phyloP scores from a whole-genome alignment of 78 protist species.

The Dictyostelium firmibasis region DNA sequence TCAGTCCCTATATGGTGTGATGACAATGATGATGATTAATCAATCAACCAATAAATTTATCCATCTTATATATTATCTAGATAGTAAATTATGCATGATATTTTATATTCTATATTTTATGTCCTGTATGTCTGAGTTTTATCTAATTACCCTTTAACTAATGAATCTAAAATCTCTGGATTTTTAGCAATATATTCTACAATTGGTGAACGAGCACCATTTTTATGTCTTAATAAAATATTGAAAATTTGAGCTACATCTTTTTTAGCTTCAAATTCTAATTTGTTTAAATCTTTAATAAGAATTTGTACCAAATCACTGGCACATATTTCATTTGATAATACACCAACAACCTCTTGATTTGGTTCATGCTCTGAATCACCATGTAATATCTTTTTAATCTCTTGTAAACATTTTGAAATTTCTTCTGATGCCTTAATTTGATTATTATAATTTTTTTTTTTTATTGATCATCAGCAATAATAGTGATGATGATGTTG shows the following conservation, averaged over 20 bases:
- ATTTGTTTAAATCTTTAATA: slow-evolving; percentile 54
- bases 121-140: no score
- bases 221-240: slow-evolving; percentile 81
- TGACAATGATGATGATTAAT: no score
- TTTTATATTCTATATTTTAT: no score
- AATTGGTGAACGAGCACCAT: slow-evolving; percentile 83
- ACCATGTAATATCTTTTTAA: slow-evolving; percentile 85
- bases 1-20: no score
- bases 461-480: not conserved
- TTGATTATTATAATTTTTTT: not conserved
- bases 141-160: slow-evolving; percentile 84
- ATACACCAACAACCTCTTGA: slow-evolving; percentile 36
- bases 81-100: no score
- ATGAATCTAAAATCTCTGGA: slow-evolving; percentile 65
- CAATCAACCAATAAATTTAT: no score
- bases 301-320: slow-evolving; percentile 62
- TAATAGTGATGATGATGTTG: not conserved
- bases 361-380: slow-evolving; percentile 80
- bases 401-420: slow-evolving; percentile 47
- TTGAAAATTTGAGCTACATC: slow-evolving; percentile 90
- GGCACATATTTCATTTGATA: slow-evolving; percentile 69
- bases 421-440: slow-evolving; percentile 62
- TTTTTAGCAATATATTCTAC: slow-evolving; percentile 87
- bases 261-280: slow-evolving; percentile 93
- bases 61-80: no score